Evolutionary conservation across 2,329 filamentous ascomycete genomes (phyloP).

Genomic region (Fusarium protoensiforme): DNA sequence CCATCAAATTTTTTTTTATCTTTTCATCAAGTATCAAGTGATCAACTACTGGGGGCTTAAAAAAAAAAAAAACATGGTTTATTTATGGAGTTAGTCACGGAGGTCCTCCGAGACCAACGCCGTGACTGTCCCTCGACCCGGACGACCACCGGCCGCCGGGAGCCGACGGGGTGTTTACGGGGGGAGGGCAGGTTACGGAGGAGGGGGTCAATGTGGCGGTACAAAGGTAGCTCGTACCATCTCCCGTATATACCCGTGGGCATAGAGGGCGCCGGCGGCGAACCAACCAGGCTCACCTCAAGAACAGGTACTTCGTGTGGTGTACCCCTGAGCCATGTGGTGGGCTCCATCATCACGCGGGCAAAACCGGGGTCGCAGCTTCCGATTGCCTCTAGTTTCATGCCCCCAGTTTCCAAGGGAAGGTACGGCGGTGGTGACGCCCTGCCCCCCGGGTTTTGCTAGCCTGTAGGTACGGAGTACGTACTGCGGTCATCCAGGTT

Average conservation of each 20-base stretch:
- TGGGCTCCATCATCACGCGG: slow-evolving; percentile 28
- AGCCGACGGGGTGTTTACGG: slow-evolving; percentile 26
- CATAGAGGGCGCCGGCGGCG: background rate
- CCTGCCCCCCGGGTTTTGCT: slow-evolving; percentile 8
- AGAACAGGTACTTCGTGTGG: background rate
- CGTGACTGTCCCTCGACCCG: slow-evolving; percentile 11
- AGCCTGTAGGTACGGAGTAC: background rate
- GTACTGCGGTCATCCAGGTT: slow-evolving; percentile 6
- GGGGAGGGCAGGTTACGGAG: slow-evolving; percentile 1
- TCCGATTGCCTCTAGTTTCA: slow-evolving; percentile 29
- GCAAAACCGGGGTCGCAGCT: slow-evolving; percentile 40
- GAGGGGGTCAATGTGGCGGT: background rate
- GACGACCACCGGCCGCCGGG: slow-evolving; percentile 18
- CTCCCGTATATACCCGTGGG: slow-evolving; percentile 7
- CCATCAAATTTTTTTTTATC: background rate
- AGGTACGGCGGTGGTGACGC: slow-evolving; percentile 6
- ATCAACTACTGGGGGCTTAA: background rate
- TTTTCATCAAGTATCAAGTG: slow-evolving; percentile 25
- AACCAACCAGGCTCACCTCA: slow-evolving; percentile 5
- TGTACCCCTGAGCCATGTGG: slow-evolving; percentile 7
- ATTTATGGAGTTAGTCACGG: slow-evolving; percentile 13
- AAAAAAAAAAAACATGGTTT: slow-evolving; percentile 1
- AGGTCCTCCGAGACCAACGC: slow-evolving; percentile 30
- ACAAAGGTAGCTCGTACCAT: background rate
- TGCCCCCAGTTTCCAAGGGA: slow-evolving; percentile 31